Percentiles rank a stretch among this genome's conserved stretches.
phyloP scores from a whole-genome alignment of 495 filamentous ascomycete genomes.

The Podospora bellae-mahoneyi region DNA sequence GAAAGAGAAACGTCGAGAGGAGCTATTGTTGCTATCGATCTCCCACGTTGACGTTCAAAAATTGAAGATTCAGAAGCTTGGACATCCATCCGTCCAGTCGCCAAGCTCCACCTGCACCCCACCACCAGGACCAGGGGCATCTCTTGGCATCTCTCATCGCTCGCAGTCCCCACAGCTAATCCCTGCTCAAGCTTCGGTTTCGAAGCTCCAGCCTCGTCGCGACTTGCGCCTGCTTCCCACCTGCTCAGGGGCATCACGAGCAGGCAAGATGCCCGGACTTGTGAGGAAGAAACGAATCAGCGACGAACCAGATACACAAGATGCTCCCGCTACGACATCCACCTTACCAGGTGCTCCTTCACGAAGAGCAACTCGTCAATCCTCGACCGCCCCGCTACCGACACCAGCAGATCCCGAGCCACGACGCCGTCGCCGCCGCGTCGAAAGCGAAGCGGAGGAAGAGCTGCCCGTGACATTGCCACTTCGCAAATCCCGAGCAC shows the following conservation, averaged over 20 bases:
- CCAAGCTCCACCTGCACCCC: background rate
- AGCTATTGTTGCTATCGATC: background rate
- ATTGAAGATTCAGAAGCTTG: background rate
- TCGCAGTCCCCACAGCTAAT: background rate
- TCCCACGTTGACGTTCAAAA: background rate
- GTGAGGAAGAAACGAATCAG: background rate
- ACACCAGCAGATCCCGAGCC: constrained; percentile 33
- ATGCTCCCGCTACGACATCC: constrained; percentile 1
- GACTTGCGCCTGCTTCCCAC: background rate
- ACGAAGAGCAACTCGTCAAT: constrained; percentile 45
- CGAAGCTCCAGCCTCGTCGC: background rate
- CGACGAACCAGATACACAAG: background rate
- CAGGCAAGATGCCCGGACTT: background rate
- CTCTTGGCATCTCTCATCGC: background rate
- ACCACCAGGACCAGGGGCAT: background rate
- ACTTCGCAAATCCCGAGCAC: background rate
- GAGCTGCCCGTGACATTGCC: background rate
- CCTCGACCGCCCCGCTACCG: constrained; percentile 34
- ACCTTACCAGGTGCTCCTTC: constrained; percentile 16
- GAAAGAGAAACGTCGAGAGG: background rate
- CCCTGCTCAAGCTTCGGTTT: background rate
- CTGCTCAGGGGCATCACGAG: background rate
- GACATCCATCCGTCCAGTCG: background rate
- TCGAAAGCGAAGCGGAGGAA: constrained; percentile 22
- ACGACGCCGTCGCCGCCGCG: constrained; percentile 38